Evolutionary conservation across 2,329 filamentous ascomycete species (phyloP).

Genomic region (Ophiostoma piceae): DNA sequence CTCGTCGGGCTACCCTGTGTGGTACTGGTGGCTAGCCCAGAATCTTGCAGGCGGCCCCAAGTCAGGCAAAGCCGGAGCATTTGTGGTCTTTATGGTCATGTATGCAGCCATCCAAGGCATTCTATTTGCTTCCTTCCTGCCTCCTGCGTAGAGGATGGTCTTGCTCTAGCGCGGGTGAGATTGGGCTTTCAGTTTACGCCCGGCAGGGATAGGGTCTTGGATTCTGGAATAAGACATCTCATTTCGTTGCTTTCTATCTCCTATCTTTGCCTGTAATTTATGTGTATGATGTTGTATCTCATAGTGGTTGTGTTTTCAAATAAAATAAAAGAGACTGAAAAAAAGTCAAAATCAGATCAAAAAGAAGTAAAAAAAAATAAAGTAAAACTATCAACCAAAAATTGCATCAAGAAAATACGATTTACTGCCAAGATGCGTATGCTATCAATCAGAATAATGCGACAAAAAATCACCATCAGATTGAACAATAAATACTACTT

Average conservation of each 20-base stretch:
- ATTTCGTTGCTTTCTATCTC: background rate
- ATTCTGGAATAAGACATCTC: background rate
- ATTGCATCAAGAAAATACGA: no score
- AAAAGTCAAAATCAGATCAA: no score
- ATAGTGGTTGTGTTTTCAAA: no score
- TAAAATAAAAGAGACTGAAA: no score
- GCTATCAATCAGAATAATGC: no score
- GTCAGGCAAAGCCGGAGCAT: slow-evolving; percentile 28
- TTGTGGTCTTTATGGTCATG: slow-evolving; percentile 66
- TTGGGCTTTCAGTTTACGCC: background rate
- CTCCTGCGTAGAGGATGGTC: slow-evolving; percentile 61
- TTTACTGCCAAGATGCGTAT: no score
- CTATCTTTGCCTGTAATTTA: background rate
- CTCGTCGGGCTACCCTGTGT: slow-evolving; percentile 80
- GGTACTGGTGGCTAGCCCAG: slow-evolving; percentile 75
- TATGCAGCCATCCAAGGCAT: slow-evolving; percentile 79
- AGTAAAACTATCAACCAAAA: no score
- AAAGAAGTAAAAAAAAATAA: no score
- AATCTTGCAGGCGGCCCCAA: slow-evolving; percentile 28
- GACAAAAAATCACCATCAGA: no score
- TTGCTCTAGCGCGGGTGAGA: background rate
- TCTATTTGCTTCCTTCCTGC: slow-evolving; percentile 84
- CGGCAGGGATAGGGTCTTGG: background rate
- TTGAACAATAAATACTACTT: no score
- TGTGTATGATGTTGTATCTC: background rate